phyloP scores from a whole-genome alignment of 257 asterid species.

The Nicotiana benthamiana region DNA sequence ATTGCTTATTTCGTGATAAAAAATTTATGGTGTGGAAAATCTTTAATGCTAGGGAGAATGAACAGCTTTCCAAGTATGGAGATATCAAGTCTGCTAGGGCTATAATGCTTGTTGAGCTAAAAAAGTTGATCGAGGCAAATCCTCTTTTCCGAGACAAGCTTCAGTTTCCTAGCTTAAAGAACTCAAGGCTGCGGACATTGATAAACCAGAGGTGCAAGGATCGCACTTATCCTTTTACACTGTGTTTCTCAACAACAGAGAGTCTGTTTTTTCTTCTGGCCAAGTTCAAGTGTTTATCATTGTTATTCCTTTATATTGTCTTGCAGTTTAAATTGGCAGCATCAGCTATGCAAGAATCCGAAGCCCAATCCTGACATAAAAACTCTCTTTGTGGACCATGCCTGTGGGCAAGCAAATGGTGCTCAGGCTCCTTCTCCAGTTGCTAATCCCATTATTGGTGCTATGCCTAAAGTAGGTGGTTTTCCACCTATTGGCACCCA shows the following conservation, averaged over 20 bases:
- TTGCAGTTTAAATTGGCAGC: conserved; percentile 67
- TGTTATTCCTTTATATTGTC: not conserved
- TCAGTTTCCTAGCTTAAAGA: conserved; percentile 40
- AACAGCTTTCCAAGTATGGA: conserved; percentile 39
- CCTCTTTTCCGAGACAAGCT: conserved; percentile 59
- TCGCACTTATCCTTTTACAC: not conserved
- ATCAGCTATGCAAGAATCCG: conserved; percentile 51
- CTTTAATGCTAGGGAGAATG: conserved; percentile 43
- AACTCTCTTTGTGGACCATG: conserved; percentile 53
- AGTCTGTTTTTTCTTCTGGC: not conserved
- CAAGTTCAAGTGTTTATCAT: not conserved
- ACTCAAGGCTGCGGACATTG: conserved; percentile 46
- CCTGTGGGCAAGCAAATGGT: conserved; percentile 39
- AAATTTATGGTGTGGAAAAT: not conserved
- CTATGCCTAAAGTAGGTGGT: conserved; percentile 37
- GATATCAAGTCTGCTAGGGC: conserved; percentile 54
- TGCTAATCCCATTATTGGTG: conserved; percentile 28
- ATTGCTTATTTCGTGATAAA: conserved; percentile 7
- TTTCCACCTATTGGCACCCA: conserved; percentile 42
- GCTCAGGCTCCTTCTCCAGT: conserved; percentile 39
- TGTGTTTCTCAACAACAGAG: not conserved
- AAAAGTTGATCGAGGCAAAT: conserved; percentile 44
- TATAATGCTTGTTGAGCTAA: conserved; percentile 36
- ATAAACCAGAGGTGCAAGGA: conserved; percentile 48
- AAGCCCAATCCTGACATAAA: conserved; percentile 50